A percentile compares a stretch with the other conserved stretches of the same genome.
phyloP scores from a whole-genome alignment of 352 stramenopile genomes.

The Pythium dissotocum region DNA sequence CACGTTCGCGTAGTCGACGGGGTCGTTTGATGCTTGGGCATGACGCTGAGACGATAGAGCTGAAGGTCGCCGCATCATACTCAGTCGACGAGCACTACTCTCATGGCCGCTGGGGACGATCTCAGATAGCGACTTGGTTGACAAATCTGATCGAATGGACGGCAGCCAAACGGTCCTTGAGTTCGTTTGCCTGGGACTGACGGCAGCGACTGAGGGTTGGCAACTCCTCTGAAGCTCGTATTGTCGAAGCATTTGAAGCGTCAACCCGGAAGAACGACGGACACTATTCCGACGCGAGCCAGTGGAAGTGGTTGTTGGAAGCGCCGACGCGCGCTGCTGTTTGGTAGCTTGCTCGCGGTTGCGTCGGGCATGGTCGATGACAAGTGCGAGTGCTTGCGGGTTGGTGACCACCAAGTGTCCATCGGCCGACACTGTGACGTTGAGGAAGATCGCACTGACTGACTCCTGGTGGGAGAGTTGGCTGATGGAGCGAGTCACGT shows the following conservation, averaged over 20 bases:
- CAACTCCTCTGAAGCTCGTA: background rate
- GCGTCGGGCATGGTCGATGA: constrained; percentile 12
- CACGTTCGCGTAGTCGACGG: constrained; percentile 1
- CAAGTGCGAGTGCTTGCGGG: constrained; percentile 1
- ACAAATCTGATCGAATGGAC: constrained; percentile 11
- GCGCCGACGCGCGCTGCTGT: background rate
- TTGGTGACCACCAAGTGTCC: constrained; percentile 22
- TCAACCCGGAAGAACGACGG: background rate
- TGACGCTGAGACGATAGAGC: background rate
- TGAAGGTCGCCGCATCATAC: constrained; percentile 5
- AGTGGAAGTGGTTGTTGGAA: background rate
- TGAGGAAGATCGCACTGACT: constrained; percentile 5
- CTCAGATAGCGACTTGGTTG: constrained; percentile 9
- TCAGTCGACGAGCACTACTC: background rate
- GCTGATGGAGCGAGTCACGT: constrained; percentile 5
- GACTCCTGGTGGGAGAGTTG: background rate
- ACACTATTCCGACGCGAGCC: constrained; percentile 8
- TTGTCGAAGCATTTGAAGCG: constrained; percentile 21
- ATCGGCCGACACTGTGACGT: constrained; percentile 9
- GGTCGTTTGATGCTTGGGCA: background rate
- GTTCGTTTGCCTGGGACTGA: background rate
- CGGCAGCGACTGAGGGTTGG: background rate
- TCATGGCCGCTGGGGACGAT: background rate
- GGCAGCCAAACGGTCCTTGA: constrained; percentile 13
- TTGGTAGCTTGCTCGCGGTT: background rate